Percentiles rank a stretch among this genome's conserved stretches.
Conservation (phyloP, 768 basidiomycete genomes). For the Gymnopilus dilepis region DNA sequence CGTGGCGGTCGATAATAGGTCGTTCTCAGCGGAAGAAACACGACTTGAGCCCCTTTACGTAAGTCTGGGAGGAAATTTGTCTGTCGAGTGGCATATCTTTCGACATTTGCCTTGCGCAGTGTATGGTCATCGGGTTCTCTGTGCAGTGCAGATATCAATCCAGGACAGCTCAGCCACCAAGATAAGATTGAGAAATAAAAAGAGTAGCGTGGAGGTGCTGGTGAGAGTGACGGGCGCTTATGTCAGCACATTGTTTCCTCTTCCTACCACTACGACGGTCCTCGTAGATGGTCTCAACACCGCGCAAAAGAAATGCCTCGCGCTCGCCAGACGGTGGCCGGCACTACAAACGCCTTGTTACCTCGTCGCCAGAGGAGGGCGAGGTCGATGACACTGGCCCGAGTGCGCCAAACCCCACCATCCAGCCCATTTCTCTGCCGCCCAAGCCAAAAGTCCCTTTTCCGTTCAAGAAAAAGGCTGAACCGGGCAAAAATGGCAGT, state of each 20-base stretch:
- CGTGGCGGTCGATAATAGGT: background rate
- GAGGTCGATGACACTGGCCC: constrained; percentile 67
- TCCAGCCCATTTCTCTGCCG: constrained; percentile 37
- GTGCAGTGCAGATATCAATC: too few relatives aligned
- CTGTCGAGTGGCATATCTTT: too few relatives aligned
- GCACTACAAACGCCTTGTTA: constrained; percentile 57
- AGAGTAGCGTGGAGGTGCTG: background rate
- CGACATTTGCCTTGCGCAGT: too few relatives aligned
- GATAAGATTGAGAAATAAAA: background rate
- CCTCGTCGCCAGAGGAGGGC: constrained; percentile 82
- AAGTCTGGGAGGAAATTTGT: background rate
- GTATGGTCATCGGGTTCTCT: too few relatives aligned
- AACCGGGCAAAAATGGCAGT: constrained; percentile 25
- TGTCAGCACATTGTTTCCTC: constrained; percentile 27
- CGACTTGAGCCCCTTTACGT: background rate
- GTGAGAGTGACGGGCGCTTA: constrained; percentile 13
- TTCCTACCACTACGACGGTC: constrained; percentile 15
- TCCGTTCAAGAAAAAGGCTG: constrained; percentile 71
- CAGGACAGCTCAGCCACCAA: background rate
- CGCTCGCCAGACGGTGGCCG: constrained; percentile 54
- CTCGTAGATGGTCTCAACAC: constrained; percentile 18
- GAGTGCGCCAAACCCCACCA: constrained; percentile 28
- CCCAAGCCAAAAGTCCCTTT: constrained; percentile 59
- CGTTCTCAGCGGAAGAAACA: background rate
- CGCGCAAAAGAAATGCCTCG: constrained; percentile 64